Percentiles rank a stretch among this genome's conserved stretches.
phyloP scores from a whole-genome alignment of 164 flowering plant species.

The Cinnamomum micranthum region DNA sequence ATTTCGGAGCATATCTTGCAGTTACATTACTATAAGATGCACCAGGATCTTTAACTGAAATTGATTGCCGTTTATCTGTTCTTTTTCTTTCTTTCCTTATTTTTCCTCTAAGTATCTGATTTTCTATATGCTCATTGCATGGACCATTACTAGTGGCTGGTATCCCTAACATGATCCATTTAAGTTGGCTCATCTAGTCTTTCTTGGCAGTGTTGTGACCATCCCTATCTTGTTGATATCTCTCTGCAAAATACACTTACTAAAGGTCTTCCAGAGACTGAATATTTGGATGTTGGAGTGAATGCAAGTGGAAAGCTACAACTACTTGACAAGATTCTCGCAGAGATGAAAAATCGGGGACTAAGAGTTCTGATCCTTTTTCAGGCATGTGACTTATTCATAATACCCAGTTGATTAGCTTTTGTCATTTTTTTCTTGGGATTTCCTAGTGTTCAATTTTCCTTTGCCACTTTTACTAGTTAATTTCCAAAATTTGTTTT shows the following conservation, averaged over 20 bases:
- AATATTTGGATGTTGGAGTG: constrained; percentile 62
- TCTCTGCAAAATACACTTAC: constrained; percentile 39
- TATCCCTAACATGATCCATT: not conserved
- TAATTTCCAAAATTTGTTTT: not conserved
- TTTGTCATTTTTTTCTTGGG: not conserved
- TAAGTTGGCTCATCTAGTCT: not conserved
- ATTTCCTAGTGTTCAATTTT: not conserved
- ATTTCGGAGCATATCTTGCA: not conserved
- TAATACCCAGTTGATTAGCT: not conserved
- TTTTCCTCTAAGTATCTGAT: not conserved
- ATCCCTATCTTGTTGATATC: constrained; percentile 68
- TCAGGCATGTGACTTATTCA: constrained; percentile 45
- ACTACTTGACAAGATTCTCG: constrained; percentile 67
- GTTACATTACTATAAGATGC: not conserved
- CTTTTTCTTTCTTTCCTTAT: not conserved
- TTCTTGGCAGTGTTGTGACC: constrained; percentile 74
- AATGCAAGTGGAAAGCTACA: constrained; percentile 86
- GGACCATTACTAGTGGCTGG: not conserved
- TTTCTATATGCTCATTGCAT: not conserved
- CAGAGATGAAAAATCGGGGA: constrained; percentile 42
- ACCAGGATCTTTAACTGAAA: not conserved
- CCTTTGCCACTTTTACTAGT: not conserved
- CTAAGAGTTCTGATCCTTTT: constrained; percentile 63
- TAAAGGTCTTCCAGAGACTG: constrained; percentile 32
- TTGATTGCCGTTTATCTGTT: not conserved